These are phyloP conservation scores for Tolypocladium capitatum DNA, from an alignment of 2,329 filamentous ascomycete genomes.

Conservation along the genomic window DNA sequence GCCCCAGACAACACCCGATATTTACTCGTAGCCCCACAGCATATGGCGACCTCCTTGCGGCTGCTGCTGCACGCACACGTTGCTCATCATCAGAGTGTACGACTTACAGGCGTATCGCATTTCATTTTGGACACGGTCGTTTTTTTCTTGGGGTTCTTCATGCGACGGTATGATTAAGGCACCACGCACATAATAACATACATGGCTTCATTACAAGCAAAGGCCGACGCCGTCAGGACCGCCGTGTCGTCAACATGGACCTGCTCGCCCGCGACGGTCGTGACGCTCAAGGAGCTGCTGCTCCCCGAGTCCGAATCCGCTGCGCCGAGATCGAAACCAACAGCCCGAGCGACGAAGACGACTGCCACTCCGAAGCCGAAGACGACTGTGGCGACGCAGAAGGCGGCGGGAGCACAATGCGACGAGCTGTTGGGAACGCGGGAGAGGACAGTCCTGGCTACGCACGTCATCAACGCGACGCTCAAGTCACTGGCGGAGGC, in stretches of 20 bases:
- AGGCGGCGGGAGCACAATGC: slow-evolving; percentile 6
- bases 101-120: slow-evolving; percentile 7
- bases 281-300: slow-evolving; percentile 33
- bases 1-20: slow-evolving; percentile 22
- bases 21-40: slow-evolving; percentile 18
- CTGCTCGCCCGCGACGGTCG: slow-evolving; percentile 37
- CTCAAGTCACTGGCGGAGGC: slow-evolving; percentile 58
- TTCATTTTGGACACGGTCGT: slow-evolving; percentile 11
- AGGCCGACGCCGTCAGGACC: slow-evolving; percentile 37
- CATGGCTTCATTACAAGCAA: slow-evolving; percentile 31
- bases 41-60: neutral
- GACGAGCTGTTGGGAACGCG: slow-evolving; percentile 19
- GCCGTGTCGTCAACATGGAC: slow-evolving; percentile 38
- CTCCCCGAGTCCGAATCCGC: slow-evolving; percentile 18
- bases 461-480: slow-evolving; percentile 57
- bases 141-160: slow-evolving; percentile 3
- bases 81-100: slow-evolving; percentile 5
- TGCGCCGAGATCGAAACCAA: slow-evolving; percentile 12
- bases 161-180: slow-evolving; percentile 20
- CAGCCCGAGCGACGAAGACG: slow-evolving; percentile 15
- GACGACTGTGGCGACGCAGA: slow-evolving; percentile 7
- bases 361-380: slow-evolving; percentile 12
- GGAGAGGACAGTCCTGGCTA: slow-evolving; percentile 55
- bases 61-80: neutral
- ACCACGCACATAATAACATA: slow-evolving; percentile 11